Percentiles rank a stretch among this genome's conserved stretches.
Conservation (phyloP, 441 rosid genomes). For the Jatropha podagrica region DNA sequence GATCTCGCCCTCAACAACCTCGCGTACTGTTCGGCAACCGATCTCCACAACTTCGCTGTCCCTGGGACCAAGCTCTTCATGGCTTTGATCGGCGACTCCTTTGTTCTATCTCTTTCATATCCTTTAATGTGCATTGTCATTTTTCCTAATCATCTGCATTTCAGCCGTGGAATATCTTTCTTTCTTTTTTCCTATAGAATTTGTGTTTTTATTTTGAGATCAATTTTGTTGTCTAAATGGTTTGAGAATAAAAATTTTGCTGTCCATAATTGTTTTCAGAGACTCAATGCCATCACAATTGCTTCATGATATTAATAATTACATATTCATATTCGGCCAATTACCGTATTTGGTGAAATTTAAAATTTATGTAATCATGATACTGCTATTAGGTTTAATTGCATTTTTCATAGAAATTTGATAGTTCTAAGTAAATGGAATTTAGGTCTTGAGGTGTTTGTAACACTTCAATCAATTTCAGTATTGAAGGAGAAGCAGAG, state of each 20-base stretch:
- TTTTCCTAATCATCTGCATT: background rate
- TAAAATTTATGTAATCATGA: background rate
- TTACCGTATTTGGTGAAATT: too few relatives aligned
- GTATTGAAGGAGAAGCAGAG: background rate
- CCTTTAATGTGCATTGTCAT: slow-evolving; percentile 39
- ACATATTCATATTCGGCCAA: too few relatives aligned
- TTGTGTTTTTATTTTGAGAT: background rate
- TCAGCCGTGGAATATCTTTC: background rate
- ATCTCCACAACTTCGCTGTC: slow-evolving; percentile 71
- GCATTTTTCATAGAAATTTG: background rate
- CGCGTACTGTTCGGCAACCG: slow-evolving; percentile 82
- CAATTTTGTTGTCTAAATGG: background rate
- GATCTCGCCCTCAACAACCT: slow-evolving; percentile 87
- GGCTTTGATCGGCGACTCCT: slow-evolving; percentile 59
- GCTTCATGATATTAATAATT: too few relatives aligned
- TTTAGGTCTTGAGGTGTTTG: background rate
- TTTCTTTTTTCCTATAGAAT: background rate
- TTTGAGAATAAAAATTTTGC: too few relatives aligned
- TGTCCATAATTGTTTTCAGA: background rate
- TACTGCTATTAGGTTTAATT: background rate
- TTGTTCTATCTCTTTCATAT: slow-evolving; percentile 81
- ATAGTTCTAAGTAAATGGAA: background rate
- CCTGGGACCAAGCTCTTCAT: slow-evolving; percentile 77
- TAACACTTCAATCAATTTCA: background rate
- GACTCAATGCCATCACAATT: background rate